These are phyloP conservation scores for Podospora pseudopauciseta DNA, from an alignment of 495 filamentous ascomycete genomes.

Conservation along the genomic window DNA sequence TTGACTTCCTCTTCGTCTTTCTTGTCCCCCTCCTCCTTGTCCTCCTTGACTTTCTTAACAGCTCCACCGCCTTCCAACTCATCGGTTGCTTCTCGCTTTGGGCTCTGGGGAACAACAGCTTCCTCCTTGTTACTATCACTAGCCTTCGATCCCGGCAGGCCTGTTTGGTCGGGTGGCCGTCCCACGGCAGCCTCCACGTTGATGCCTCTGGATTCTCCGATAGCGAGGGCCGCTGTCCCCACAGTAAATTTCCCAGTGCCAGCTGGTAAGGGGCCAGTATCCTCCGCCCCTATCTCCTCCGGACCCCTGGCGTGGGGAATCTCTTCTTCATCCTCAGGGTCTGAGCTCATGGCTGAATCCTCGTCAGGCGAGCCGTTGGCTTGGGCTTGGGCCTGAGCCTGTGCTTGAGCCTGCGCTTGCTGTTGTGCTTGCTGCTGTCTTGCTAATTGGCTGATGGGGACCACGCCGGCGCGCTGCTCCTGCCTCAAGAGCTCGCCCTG, in stretches of 20 bases:
- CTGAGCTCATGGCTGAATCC: constrained; percentile 35
- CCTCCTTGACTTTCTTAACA: constrained; percentile 41
- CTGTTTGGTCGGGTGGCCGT: constrained; percentile 30
- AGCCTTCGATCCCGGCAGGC: background rate
- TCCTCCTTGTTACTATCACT: constrained; percentile 1
- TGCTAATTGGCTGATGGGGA: constrained; percentile 50
- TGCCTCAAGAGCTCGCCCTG: constrained; percentile 77
- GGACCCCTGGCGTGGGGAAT: constrained; percentile 78
- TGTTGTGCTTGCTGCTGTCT: constrained; percentile 27
- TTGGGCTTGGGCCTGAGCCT: constrained; percentile 13
- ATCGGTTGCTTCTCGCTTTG: constrained; percentile 47
- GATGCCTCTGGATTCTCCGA: constrained; percentile 46
- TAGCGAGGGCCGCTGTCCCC: constrained; percentile 20
- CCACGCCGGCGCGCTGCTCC: constrained; percentile 70
- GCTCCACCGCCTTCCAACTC: constrained; percentile 32
- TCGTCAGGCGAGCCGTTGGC: constrained; percentile 29
- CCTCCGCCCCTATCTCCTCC: constrained; percentile 75
- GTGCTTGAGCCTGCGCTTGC: constrained; percentile 14
- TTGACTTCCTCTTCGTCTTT: constrained; percentile 19
- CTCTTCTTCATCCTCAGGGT: constrained; percentile 54
- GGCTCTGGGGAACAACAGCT: constrained; percentile 22
- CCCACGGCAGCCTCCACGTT: constrained; percentile 54
- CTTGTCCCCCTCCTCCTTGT: constrained; percentile 15
- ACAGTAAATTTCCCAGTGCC: constrained; percentile 24
- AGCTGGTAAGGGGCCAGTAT: constrained; percentile 71